phyloP scores from a whole-genome alignment of 1,284 basidiomycete species.

The Naganishia liquefaciens region DNA sequence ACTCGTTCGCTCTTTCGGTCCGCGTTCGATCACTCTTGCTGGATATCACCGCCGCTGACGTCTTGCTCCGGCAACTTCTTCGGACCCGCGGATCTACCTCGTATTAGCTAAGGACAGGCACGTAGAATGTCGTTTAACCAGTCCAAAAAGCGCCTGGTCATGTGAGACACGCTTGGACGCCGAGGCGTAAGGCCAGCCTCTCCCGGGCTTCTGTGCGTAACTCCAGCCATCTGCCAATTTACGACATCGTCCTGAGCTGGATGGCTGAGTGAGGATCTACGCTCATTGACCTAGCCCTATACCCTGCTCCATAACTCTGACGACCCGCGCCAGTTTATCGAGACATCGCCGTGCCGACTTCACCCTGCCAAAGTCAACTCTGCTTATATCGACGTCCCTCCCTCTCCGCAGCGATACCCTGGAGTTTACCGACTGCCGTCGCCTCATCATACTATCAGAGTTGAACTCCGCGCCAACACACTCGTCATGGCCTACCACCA shows the following conservation, averaged over 20 bases:
- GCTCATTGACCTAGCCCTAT: no score
- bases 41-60: constrained; percentile 4
- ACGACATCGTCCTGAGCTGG: constrained; percentile 1
- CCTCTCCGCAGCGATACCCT: background rate
- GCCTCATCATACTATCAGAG: background rate
- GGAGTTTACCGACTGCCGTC: background rate
- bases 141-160: background rate
- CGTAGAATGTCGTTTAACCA: constrained; percentile 14
- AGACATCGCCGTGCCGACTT: no score
- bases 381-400: no score
- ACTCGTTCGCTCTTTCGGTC: background rate
- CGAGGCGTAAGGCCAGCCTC: constrained; percentile 20
- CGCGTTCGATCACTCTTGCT: constrained; percentile 6
- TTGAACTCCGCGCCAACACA: background rate
- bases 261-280: background rate
- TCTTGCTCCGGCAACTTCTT: constrained; percentile 7
- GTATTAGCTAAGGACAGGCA: background rate
- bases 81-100: background rate
- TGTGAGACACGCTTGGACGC: constrained; percentile 1
- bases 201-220: background rate
- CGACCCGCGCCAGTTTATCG: no score
- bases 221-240: constrained; percentile 20
- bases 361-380: no score
- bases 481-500: constrained; percentile 5
- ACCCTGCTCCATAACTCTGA: no score